Percentiles rank a stretch among this genome's conserved stretches.
Conservation (phyloP, 768 basidiomycete species). For the Lactarius sanguifluus region DNA sequence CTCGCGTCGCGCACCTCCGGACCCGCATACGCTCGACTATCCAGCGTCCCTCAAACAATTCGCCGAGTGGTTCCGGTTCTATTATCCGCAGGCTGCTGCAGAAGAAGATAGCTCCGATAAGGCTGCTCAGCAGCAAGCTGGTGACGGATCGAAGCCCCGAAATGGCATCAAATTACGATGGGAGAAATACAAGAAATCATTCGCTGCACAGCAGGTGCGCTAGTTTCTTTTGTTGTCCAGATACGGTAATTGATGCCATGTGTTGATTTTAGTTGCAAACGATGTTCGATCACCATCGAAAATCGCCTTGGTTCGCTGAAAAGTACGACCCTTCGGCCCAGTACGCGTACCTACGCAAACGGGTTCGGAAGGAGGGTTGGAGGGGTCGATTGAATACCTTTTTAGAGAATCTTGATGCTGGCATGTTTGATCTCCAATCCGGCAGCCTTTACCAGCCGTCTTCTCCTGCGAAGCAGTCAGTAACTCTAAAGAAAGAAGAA, state of each 20-base stretch:
- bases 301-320: slow-evolving; percentile 96
- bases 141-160: slow-evolving; percentile 77
- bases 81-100: slow-evolving; percentile 68
- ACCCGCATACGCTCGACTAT: slow-evolving; percentile 81
- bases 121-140: slow-evolving; percentile 79
- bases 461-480: slow-evolving; percentile 53
- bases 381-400: slow-evolving; percentile 70
- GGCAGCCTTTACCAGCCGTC: slow-evolving; percentile 54
- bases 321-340: slow-evolving; percentile 85
- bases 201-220: slow-evolving; percentile 82
- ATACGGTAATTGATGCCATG: slow-evolving; percentile 14
- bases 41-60: slow-evolving; percentile 81
- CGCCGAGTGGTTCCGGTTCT: slow-evolving; percentile 85
- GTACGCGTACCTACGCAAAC: slow-evolving; percentile 65
- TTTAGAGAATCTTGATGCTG: slow-evolving; percentile 75
- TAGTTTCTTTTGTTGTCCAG: slow-evolving; percentile 4
- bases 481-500: slow-evolving; percentile 44
- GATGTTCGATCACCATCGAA: slow-evolving; percentile 93
- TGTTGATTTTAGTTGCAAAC: slow-evolving; percentile 68
- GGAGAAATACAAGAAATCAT: slow-evolving; percentile 95
- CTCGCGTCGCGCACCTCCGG: slow-evolving; percentile 59
- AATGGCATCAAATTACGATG: slow-evolving; percentile 82
- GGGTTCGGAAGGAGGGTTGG: slow-evolving; percentile 86
- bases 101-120: slow-evolving; percentile 86
- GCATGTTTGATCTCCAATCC: slow-evolving; percentile 80